phyloP scores from a whole-genome alignment of 768 basidiomycete genomes.

The Tylopilus vinaceipallidus region DNA sequence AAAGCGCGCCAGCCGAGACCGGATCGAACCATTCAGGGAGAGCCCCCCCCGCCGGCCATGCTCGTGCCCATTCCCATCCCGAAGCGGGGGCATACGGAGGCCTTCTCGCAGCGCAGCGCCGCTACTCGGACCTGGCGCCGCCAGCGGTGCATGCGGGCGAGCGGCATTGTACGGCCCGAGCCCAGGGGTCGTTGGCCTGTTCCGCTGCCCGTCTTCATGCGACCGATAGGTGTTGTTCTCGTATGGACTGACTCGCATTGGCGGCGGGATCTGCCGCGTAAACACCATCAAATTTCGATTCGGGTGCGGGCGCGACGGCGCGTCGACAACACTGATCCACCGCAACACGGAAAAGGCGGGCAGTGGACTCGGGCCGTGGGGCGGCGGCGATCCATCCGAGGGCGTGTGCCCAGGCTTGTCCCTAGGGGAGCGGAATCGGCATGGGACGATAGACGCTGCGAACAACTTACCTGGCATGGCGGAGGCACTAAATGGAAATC shows the following conservation, averaged over 20 bases:
- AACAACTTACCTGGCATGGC: conserved; percentile 26
- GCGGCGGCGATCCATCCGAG: conserved; percentile 19
- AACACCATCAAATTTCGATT: conserved; percentile 12
- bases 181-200: conserved; percentile 1
- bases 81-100: too few relatives aligned
- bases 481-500: conserved; percentile 18
- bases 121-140: too few relatives aligned
- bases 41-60: conserved; percentile 11
- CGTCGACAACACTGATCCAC: conserved; percentile 1
- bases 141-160: too few relatives aligned
- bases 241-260: conserved; percentile 8
- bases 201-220: conserved; percentile 25
- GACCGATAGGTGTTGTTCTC: conserved; percentile 21
- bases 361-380: conserved; percentile 15
- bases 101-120: too few relatives aligned
- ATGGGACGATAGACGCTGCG: too few relatives aligned
- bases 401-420: too few relatives aligned
- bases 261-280: conserved; percentile 8
- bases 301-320: conserved; percentile 7
- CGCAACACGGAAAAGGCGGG: conserved; percentile 16
- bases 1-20: conserved; percentile 27
- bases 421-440: too few relatives aligned
- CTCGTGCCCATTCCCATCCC: too few relatives aligned
- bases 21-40: conserved; percentile 25
- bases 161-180: too few relatives aligned